These are phyloP conservation scores for Orbilia brochopaga DNA, from an alignment of 2,329 filamentous ascomycete species.

Conservation along the genomic window DNA sequence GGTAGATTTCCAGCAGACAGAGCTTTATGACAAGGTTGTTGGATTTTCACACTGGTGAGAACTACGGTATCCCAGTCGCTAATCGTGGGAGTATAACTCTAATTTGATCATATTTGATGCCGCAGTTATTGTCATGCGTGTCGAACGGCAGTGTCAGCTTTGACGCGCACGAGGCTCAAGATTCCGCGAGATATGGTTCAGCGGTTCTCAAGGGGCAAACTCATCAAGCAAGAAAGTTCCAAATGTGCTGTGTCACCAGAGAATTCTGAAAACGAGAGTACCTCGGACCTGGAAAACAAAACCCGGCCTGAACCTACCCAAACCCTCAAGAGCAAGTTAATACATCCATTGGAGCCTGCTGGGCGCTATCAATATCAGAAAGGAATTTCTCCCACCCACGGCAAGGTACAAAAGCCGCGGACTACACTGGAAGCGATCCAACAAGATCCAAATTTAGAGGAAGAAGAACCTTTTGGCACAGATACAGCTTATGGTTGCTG, in stretches of 20 bases:
- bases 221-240: slow-evolving; percentile 14
- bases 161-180: slow-evolving; percentile 32
- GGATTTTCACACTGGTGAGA: slow-evolving; percentile 46
- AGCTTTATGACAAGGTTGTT: slow-evolving; percentile 36
- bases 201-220: slow-evolving; percentile 30
- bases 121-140: slow-evolving; percentile 41
- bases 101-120: neutral
- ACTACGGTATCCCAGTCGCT: neutral
- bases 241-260: slow-evolving; percentile 9
- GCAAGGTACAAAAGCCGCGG: slow-evolving; percentile 4
- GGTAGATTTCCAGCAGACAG: slow-evolving; percentile 33
- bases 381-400: neutral
- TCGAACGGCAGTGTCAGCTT: slow-evolving; percentile 26
- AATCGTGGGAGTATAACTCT: neutral
- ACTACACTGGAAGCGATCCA: slow-evolving; percentile 34
- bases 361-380: neutral
- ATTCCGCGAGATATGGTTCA: slow-evolving; percentile 41
- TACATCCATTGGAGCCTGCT: neutral
- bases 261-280: slow-evolving; percentile 16
- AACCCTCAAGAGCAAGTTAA: neutral
- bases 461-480: slow-evolving; percentile 16
- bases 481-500: slow-evolving; percentile 35
- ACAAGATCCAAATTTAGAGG: slow-evolving; percentile 33
- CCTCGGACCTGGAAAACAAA: slow-evolving; percentile 4
- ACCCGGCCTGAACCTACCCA: neutral